A percentile compares a stretch with the other conserved stretches of the same genome.
These are phyloP conservation scores for Pseudocercospora eumusae DNA, from an alignment of 2,329 filamentous ascomycete species.

Conservation along the genomic window DNA sequence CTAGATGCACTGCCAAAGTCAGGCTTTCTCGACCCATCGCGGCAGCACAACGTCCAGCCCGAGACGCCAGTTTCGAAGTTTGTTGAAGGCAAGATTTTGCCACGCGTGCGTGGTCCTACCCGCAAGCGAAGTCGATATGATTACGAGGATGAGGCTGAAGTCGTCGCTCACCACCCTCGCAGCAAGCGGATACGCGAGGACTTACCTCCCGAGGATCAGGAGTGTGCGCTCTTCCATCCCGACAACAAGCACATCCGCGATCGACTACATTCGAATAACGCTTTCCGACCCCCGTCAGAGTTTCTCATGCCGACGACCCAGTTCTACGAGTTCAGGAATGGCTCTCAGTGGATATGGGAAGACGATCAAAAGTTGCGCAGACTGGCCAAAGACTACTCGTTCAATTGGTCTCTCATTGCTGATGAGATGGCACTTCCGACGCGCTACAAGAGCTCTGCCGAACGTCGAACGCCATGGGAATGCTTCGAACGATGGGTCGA, in stretches of 20 bases:
- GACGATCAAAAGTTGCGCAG: constrained; percentile 88
- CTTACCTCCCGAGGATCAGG: constrained; percentile 64
- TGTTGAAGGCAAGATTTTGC: constrained; percentile 75
- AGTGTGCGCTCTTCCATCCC: constrained; percentile 84
- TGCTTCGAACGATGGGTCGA: constrained; percentile 97
- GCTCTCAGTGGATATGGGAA: constrained; percentile 86
- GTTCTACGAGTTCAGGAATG: constrained; percentile 84
- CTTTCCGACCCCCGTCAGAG: constrained; percentile 90
- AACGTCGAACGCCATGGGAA: constrained; percentile 94
- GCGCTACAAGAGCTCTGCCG: constrained; percentile 77
- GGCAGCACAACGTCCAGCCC: constrained; percentile 13
- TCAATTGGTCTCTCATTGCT: constrained; percentile 96
- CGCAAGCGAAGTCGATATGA: constrained; percentile 80
- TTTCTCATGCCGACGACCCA: constrained; percentile 84
- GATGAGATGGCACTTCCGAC: constrained; percentile 74
- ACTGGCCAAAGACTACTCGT: constrained; percentile 87
- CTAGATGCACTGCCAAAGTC: constrained; percentile 34
- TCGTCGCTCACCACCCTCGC: constrained; percentile 39
- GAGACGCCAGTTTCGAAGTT: constrained; percentile 72
- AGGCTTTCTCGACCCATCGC: constrained; percentile 22
- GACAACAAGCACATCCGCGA: constrained; percentile 89
- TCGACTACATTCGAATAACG: constrained; percentile 83
- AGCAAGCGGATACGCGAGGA: constrained; percentile 45
- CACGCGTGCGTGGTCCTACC: constrained; percentile 65
- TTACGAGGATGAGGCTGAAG: constrained; percentile 68